Percentiles rank a stretch among this genome's conserved stretches.
Evolutionary conservation across 352 stramenopile genomes (phyloP).

Genomic region (Globisporangium recalcitrans): DNA sequence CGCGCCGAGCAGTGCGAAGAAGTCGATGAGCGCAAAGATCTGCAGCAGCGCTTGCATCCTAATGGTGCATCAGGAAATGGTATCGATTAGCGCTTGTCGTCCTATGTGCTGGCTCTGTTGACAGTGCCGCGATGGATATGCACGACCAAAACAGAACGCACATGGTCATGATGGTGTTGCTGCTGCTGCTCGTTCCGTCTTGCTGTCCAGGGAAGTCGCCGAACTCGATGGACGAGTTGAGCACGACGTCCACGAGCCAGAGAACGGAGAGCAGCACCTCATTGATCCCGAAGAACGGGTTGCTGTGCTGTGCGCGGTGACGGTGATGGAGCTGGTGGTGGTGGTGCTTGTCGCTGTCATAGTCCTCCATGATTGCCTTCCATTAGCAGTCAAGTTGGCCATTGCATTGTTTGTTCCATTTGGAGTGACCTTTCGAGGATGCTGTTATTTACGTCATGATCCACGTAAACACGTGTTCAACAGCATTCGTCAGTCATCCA

Average conservation of each 20-base stretch:
- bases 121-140: no score
- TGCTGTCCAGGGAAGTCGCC: constrained; percentile 37
- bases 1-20: constrained; percentile 48
- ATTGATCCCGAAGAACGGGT: constrained; percentile 37
- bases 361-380: not conserved
- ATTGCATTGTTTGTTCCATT: no score
- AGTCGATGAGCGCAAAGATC: constrained; percentile 46
- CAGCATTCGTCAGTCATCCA: not conserved
- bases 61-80: not conserved
- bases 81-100: not conserved
- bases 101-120: no score
- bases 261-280: constrained; percentile 35
- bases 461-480: no score
- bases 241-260: constrained; percentile 45
- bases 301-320: constrained; percentile 1
- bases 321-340: not conserved
- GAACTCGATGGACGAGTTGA: constrained; percentile 65
- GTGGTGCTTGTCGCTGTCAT: not conserved
- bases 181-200: constrained; percentile 10
- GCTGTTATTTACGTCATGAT: no score
- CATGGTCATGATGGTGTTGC: constrained; percentile 50
- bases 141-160: constrained; percentile 14
- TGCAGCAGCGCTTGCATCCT: constrained; percentile 68
- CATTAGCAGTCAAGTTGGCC: no score
- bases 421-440: no score